Evolutionary conservation across 148 eudicot genomes (phyloP).

Genomic region (Camellia japonica): DNA sequence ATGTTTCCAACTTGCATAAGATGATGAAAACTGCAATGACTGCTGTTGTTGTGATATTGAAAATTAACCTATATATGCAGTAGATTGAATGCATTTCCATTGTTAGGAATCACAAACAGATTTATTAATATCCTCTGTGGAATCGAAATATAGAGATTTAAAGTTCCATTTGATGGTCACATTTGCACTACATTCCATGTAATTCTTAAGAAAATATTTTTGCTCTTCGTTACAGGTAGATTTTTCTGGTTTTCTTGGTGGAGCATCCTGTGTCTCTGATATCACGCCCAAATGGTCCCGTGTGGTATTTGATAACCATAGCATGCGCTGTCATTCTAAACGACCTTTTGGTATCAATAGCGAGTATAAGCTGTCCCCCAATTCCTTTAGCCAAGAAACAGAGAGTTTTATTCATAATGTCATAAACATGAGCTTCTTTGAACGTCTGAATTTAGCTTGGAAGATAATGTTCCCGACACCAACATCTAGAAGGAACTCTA

Average conservation of each 20-base stretch:
- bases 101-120: neutral
- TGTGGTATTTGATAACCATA: conserved; percentile 27
- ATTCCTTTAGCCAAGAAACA: conserved; percentile 58
- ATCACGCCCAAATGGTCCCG: conserved; percentile 35
- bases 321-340: conserved; percentile 55
- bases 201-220: conserved; percentile 11
- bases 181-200: neutral
- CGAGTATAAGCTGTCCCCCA: conserved; percentile 49
- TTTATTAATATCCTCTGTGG: neutral
- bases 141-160: neutral
- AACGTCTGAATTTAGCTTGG: conserved; percentile 89
- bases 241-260: conserved; percentile 43
- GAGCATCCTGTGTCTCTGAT: conserved; percentile 41
- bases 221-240: conserved; percentile 49
- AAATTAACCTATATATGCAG: neutral
- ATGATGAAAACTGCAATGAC: neutral
- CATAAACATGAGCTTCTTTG: conserved; percentile 77
- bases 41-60: neutral
- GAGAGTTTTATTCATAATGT: conserved; percentile 74
- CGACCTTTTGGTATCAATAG: conserved; percentile 46
- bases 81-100: conserved; percentile 4
- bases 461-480: conserved; percentile 80
- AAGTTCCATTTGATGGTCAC: neutral
- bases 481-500: conserved; percentile 48
- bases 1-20: too few species aligned